A percentile compares a stretch with the other conserved stretches of the same genome.
Conservation (phyloP, 2,329 filamentous ascomycete species). For the Fusarium sp. region DNA sequence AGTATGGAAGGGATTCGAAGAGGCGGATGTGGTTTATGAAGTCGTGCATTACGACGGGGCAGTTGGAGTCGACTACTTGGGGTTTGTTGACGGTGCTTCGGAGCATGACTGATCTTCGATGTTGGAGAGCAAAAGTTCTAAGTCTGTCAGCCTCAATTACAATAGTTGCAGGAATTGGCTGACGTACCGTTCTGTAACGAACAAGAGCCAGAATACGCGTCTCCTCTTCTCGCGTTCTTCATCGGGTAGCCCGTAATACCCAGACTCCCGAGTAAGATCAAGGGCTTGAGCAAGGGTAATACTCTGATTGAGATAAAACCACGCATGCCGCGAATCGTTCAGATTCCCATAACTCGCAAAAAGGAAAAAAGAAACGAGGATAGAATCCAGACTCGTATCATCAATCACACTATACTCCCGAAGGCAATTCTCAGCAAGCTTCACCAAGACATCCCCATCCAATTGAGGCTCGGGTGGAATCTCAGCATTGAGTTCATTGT, state of each 20-base stretch:
- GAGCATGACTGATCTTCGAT: conserved; percentile 46
- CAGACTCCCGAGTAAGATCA: conserved; percentile 43
- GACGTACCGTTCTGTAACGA: conserved; percentile 48
- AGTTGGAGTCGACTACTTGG: conserved; percentile 47
- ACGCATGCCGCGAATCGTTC: conserved; percentile 44
- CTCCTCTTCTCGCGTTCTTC: conserved; percentile 45
- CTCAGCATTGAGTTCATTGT: conserved; percentile 25
- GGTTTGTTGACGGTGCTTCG: conserved; percentile 48
- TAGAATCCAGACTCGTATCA: conserved; percentile 44
- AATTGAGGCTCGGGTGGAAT: conserved; percentile 39
- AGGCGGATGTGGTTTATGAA: conserved; percentile 49
- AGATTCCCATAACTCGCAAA: conserved; percentile 49
- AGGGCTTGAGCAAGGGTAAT: conserved; percentile 47
- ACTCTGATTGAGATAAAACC: conserved; percentile 50
- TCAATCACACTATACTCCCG: conserved; percentile 47
- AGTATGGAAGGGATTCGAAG: conserved; percentile 46
- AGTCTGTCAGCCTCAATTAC: rapidly evolving
- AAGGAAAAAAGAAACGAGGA: conserved; percentile 47
- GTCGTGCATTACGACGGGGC: conserved; percentile 50
- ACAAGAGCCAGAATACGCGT: conserved; percentile 50
- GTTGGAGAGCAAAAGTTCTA: conserved; percentile 49
- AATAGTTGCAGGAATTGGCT: rapidly evolving
- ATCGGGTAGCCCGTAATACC: conserved; percentile 37
- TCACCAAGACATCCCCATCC: conserved; percentile 44
- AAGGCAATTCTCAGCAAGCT: conserved; percentile 43